Base-by-base conservation (phyloP, 176 grass and related monocot genomes). In the Bonia amplexicaulis region DNA sequence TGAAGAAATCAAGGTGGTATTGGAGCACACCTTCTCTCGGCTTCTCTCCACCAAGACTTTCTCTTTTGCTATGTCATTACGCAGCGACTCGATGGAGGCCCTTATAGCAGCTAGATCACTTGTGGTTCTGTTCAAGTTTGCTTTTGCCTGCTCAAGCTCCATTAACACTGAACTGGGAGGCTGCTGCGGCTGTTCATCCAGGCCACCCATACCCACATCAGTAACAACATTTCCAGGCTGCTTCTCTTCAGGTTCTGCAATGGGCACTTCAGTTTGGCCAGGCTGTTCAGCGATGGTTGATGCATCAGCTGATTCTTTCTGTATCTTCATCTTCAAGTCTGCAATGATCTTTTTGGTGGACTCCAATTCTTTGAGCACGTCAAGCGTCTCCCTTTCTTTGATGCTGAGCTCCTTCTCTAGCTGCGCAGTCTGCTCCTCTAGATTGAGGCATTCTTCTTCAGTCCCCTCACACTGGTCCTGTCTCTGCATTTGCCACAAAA, bases 301-400 rank as follows among this genome's bases (percentile, higher is more conserved):
- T 10, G 51, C 3, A 41, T 12, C 31, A 37, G 73, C 44, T 2
- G 13, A 65, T 69, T 98, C 85, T 13, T 69, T 88, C 20, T 86
- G 87, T 22, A 98, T 82, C 83, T 82, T 93, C 19, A 90, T 85
- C 64, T 93, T 97, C 15, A 97, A 81, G 20, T 80, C 84, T 3
- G 89, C 79, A 64, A 95, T 85, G 48, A 93, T 51, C 75, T 88
- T 86, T 73, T 98, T 98, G 57, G 93, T 74, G 23, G 82, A 79
- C 31, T 95, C 91, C 5, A 95, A 42, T 55, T 95, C 83, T 58
- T 84, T 90, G 12, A 98, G 76, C 39, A 98, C 87, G 17, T 87
- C 46, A 14, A 95, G 85, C 37, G 91, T 92, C 69, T 95, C 82
- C 67, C 80, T 87, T 61, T 98, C 95, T 59, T 98, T 98, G 71